Evolutionary conservation across 2,329 filamentous ascomycete genomes (phyloP), one percentile per base, ranked within the genome.

Genomic region (Fusarium aywerte): DNA sequence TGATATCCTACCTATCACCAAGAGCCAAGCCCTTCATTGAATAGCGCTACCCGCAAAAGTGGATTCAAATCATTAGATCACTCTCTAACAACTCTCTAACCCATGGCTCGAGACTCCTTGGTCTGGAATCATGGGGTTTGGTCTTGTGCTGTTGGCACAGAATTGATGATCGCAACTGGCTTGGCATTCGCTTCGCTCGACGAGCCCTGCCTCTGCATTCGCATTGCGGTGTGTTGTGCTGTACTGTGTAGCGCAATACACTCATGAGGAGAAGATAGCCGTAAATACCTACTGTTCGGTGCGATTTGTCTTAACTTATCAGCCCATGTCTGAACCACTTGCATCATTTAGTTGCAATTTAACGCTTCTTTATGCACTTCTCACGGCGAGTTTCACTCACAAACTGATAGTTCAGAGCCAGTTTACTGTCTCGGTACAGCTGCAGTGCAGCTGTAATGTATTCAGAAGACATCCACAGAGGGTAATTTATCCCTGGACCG

Each of bases 161-260:
- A 52, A 55, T 33, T 33, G 21, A 33, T 62, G 68, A 40, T 64
- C 63, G 65, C 65, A 51, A 60, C 63, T 57, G 55, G 48, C 57
- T 51, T 67, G 31, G 45, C 58, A 31, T 42, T 62, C 27, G 33
- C 62, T 62, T 66, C 40, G 43, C 21, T 49, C 53, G 32, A 31
- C 33, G 42, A 42, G 62, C 58, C 50, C 50, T 58, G 56, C 40
- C 36, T 57, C 55, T 61, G 54, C 49, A 48, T 65, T 69, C 29
- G 23, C 45, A 25, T 49, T 53, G 50, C 29, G n/a, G 20, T 45
- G 68, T 56, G 67, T 59, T 65, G 67, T 70, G 67, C 60, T 58
- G 54, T 58, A 8, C 13, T 29, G 55, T 54, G 40, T 43, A 43
- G 40, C 18, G 25, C 40, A 29, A 25, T 48, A n/a, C 21, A 36